These are phyloP conservation scores for Trichosporon coremiiforme DNA, from an alignment of 1,284 basidiomycete species.

Conservation along the genomic window DNA sequence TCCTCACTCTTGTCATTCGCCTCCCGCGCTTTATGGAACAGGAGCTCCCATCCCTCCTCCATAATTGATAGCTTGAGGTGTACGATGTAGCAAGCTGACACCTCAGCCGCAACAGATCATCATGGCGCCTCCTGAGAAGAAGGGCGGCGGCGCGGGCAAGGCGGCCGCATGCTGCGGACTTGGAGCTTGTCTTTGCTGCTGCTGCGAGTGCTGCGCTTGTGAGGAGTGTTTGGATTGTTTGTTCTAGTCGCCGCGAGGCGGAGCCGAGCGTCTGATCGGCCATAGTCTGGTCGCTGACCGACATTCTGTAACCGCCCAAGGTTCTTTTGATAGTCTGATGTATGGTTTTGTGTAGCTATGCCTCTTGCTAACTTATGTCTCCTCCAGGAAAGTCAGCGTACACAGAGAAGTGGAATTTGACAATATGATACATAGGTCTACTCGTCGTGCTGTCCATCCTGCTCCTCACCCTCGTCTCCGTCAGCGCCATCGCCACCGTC, in stretches of 20 bases:
- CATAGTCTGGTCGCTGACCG: neutral
- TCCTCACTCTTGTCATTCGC: neutral
- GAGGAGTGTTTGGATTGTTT: neutral
- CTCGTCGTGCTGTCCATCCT: slow-evolving; percentile 16
- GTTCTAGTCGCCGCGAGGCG: neutral
- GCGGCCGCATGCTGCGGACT: slow-evolving; percentile 21
- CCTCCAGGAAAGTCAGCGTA: no score
- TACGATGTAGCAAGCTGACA: slow-evolving; percentile 5
- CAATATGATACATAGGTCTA: slow-evolving; percentile 16
- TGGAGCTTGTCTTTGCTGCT: slow-evolving; percentile 18
- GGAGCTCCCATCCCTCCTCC: no score
- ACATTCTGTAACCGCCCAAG: neutral
- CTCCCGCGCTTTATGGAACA: no score
- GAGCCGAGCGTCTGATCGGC: no score
- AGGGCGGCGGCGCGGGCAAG: slow-evolving; percentile 16
- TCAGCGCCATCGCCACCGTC: slow-evolving; percentile 29
- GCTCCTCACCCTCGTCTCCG: slow-evolving; percentile 20
- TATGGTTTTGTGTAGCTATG: neutral
- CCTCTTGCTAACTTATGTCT: neutral
- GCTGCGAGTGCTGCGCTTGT: slow-evolving; percentile 16
- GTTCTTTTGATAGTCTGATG: neutral
- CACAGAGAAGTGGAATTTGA: neutral
- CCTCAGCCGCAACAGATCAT: slow-evolving; percentile 19
- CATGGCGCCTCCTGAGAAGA: slow-evolving; percentile 16
- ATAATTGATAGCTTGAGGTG: no score